Evolutionary conservation across 2,329 filamentous ascomycete species (phyloP), one percentile per base, ranked within the genome.

Genomic region (Endothia cerciana): DNA sequence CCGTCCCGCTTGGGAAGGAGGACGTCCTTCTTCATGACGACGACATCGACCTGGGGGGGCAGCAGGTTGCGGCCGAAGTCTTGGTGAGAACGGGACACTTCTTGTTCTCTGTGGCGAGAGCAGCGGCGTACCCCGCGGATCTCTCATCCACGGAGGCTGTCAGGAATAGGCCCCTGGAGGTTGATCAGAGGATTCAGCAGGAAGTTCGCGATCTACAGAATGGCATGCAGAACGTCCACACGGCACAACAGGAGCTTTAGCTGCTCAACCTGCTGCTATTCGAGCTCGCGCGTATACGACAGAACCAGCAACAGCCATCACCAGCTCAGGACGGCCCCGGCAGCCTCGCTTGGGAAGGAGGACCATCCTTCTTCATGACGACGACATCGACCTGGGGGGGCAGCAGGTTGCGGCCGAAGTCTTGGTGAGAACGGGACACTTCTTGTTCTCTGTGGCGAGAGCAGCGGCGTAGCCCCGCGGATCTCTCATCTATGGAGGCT

Each of bases 141-240:
- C 68, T 74, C 6, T 63, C 64, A 15, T 63, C 70, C 1, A 69
- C 67, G 67, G 73, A 76, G 53, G 80, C 82, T 1, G 83, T 91
- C 33, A 83, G 87, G 60, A 77, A 80, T 17, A 87, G 92, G 64
- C 78, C 95, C 41, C 80, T 84, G 41, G 84, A 89, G 49, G 83
- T 92, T 17, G 89, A 93, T 70, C 85, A 89, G 63, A 86, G 91
- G 63, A 82, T 95, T 30, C 82, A 89, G 70, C 85, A 87, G 64
- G 90, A 94, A 72, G 82, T 92, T 41, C 82, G 85, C 57, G 66
- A 68, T 13, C 82, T 95, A 36, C 82, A 89, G 70, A 85, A 87
- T 62, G 90, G 94, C 73, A 83, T 92, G 47, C 82, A 85, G 60
- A 80, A 79, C 51, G 79, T 94, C 22, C 85, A 89, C 56, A 73